Evolutionary conservation across 495 filamentous ascomycete genomes (phyloP), one percentile per base, ranked within the genome.

Genomic region (Penicillium bovifimosum): DNA sequence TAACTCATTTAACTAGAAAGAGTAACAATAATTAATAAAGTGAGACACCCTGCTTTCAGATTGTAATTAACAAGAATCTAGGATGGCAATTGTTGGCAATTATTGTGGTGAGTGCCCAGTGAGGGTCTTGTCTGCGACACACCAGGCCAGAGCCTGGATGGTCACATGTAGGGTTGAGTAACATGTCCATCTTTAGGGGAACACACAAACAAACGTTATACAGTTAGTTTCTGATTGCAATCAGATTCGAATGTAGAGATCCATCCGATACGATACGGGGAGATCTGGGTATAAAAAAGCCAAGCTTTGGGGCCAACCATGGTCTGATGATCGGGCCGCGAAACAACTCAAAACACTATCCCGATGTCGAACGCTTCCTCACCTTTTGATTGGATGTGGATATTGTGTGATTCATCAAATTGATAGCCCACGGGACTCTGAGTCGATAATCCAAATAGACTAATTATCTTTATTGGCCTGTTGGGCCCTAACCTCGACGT

Each of bases 391-490:
- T 58, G 27, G 35, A 36, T 50, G 2, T 24, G 11, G 36, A 31
- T 14, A 13, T 40, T 3, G 31, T 59, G 14, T 53, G 47, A 55
- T 54, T 42, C n/a, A 54, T 58, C 47, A n/a, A 48, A 52, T 62
- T 33, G 52, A 44, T 41, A 50, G 29, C 56, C n/a, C n/a, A n/a
- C n/a, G n/a, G n/a, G n/a, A n/a, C 46, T 55, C 54, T 58, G 34
- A 50, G 20, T 55, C 24, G 41, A 48, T 35, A 56, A 41, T 47
- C 56, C 53, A 20, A 32, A 36, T 61, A 58, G 57, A 55, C 61
- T 36, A 63, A 36, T 50, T 41, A 44, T 56, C 43, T 47, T 36
- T 56, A 65, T 65, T 63, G 63, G 60, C 27, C 17, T 58, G 42
- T 41, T 41, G 27, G 20, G 24, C 50, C 38, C 31, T 38, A 44